Evolutionary conservation across 2,329 filamentous ascomycete species (phyloP).

Genomic region (Fusarium pininemorale): DNA sequence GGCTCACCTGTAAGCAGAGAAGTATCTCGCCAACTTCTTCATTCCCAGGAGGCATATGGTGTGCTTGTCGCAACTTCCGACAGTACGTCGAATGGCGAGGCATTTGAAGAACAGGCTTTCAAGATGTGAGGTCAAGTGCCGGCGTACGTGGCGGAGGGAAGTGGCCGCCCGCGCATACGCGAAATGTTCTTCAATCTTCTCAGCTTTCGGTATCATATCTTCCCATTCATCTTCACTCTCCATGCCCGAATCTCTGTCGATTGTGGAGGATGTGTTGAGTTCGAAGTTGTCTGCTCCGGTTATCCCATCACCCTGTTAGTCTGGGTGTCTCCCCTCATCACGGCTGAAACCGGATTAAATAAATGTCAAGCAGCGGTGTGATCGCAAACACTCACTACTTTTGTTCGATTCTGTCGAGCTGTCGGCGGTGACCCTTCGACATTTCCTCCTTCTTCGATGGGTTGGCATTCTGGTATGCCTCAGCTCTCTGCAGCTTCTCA

Average conservation of each 20-base stretch:
- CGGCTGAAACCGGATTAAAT: background rate
- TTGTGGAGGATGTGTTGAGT: background rate
- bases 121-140: background rate
- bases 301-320: background rate
- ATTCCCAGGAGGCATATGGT: background rate
- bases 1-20: background rate
- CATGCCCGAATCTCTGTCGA: background rate
- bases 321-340: background rate
- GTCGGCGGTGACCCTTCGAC: background rate
- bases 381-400: background rate
- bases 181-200: background rate
- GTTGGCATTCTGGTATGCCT: background rate
- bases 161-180: background rate
- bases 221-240: background rate
- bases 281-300: background rate
- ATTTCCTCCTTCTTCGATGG: background rate
- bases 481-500: background rate
- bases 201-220: background rate
- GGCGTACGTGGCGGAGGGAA: background rate
- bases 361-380: background rate
- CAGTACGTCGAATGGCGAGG: background rate
- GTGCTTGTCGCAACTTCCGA: background rate
- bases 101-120: background rate
- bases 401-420: background rate
- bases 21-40: background rate